Conservation (phyloP, 2,329 filamentous ascomycete species). For the Rhytidhysteron rufulum region DNA sequence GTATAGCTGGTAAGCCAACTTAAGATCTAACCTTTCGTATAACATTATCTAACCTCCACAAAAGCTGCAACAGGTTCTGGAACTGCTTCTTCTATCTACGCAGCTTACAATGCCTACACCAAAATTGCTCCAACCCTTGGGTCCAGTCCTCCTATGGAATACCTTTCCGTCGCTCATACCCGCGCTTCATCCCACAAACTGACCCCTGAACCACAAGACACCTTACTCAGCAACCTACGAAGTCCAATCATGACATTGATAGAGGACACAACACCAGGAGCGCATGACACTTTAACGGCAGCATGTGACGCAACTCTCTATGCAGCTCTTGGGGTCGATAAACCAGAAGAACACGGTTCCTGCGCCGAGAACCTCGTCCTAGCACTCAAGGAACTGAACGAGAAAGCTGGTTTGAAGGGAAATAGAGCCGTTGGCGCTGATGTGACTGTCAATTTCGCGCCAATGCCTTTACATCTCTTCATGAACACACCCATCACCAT, state of each 20-base stretch:
- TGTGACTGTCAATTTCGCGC: conserved; percentile 46
- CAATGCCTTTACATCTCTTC: conserved; percentile 45
- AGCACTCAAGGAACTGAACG: conserved; percentile 46
- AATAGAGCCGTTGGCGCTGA: conserved; percentile 45
- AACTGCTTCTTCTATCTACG: conserved; percentile 45
- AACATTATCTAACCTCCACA: conserved; percentile 1
- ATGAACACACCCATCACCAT: conserved; percentile 30
- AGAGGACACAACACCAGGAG: conserved; percentile 42
- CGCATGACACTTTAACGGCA: conserved; percentile 46
- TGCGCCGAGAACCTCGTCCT: conserved; percentile 49
- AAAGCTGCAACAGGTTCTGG: conserved; percentile 45
- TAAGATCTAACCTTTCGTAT: background rate
- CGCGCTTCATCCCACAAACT: conserved; percentile 40
- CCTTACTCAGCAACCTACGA: conserved; percentile 44
- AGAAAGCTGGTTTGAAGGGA: conserved; percentile 44
- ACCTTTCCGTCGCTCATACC: conserved; percentile 44
- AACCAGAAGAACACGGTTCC: conserved; percentile 44
- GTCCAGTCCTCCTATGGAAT: conserved; percentile 42
- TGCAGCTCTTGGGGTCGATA: conserved; percentile 38
- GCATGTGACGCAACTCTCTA: conserved; percentile 46
- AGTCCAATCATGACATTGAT: conserved; percentile 44
- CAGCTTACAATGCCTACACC: conserved; percentile 47
- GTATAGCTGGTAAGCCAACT: conserved; percentile 34
- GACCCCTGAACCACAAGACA: conserved; percentile 39
- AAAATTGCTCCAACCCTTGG: conserved; percentile 26